Conservation (phyloP, 176 grass and related monocot species). For the Carex kokanica region DNA sequence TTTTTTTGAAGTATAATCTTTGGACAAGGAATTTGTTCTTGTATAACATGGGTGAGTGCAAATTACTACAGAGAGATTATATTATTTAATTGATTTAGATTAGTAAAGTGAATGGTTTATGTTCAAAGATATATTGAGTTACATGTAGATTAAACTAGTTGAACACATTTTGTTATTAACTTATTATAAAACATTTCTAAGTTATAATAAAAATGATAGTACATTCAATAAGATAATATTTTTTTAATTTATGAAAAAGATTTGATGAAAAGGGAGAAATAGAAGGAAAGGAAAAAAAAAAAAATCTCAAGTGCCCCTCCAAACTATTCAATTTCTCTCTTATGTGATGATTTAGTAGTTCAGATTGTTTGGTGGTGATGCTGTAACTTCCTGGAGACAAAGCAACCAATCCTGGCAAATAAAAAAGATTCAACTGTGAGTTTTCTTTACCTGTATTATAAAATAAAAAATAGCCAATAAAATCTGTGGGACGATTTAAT, state of each 20-base stretch:
- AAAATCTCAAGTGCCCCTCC: neutral
- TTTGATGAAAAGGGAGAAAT: neutral
- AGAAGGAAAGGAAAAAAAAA: neutral
- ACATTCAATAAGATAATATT: too few species aligned
- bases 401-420: neutral
- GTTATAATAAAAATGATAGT: neutral
- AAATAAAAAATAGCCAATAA: neutral
- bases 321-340: neutral
- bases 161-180: neutral
- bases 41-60: neutral
- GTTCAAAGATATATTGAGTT: neutral
- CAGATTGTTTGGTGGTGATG: neutral
- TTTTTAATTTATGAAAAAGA: too few species aligned
- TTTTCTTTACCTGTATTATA: neutral
- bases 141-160: neutral
- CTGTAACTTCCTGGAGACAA: neutral
- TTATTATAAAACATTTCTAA: neutral
- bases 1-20: neutral
- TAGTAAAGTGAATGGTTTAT: neutral
- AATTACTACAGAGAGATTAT: neutral
- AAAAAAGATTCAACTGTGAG: neutral
- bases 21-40: slow-evolving; percentile 2
- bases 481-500: neutral
- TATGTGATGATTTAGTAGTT: neutral
- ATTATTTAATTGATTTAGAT: slow-evolving; percentile 17